These are phyloP conservation scores for Coffea eugenioides DNA, from an alignment of 257 asterid species.

Conservation along the genomic window DNA sequence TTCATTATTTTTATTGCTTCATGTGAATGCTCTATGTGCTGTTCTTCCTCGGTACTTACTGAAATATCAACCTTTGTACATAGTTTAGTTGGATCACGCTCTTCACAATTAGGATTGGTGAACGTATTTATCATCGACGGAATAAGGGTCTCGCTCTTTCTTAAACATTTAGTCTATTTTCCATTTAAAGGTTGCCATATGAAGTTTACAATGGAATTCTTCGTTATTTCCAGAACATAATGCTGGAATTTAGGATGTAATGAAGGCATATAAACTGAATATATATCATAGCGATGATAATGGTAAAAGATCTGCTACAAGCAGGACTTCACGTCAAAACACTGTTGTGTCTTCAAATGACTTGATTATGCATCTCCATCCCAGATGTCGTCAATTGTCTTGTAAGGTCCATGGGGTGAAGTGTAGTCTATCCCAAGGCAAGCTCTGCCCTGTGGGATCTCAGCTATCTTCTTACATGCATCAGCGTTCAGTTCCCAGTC, in stretches of 20 bases:
- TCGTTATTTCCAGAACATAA: background rate
- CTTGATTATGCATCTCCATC: slow-evolving; percentile 38
- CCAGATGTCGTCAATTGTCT: slow-evolving; percentile 58
- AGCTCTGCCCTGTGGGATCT: slow-evolving; percentile 54
- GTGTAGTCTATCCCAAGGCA: slow-evolving; percentile 56
- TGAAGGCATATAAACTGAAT: background rate
- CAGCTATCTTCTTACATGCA: slow-evolving; percentile 43
- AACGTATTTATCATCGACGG: background rate
- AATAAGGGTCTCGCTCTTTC: background rate
- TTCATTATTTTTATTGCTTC: background rate
- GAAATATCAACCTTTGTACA: slow-evolving; percentile 11
- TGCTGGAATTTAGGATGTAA: background rate
- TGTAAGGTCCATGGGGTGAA: slow-evolving; percentile 60
- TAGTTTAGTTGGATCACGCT: background rate
- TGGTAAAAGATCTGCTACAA: background rate
- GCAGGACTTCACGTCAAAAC: background rate
- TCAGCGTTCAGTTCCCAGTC: slow-evolving; percentile 50
- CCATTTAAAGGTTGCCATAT: background rate
- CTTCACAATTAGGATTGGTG: background rate
- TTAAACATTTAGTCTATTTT: background rate
- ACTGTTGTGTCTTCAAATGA: background rate
- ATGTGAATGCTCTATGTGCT: background rate
- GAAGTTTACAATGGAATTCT: background rate
- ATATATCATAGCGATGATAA: too few relatives aligned
- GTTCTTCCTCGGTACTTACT: background rate